phyloP scores from a whole-genome alignment of 306 rosid genomes.

The Sicyos edulis region DNA sequence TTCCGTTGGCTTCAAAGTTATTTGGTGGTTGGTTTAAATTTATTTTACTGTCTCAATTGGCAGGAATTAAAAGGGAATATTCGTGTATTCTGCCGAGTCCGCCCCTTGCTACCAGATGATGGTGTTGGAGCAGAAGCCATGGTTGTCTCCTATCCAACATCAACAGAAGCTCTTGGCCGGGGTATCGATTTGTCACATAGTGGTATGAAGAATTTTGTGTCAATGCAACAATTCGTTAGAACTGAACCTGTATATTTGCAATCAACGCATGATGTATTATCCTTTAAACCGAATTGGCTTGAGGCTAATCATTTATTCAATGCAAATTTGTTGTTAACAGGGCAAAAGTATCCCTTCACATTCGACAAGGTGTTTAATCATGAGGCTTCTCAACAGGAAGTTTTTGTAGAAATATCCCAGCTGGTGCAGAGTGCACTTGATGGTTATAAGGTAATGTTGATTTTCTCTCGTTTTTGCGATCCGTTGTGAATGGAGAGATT shows the following conservation, averaged over 20 bases:
- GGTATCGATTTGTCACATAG: constrained; percentile 74
- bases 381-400: constrained; percentile 74
- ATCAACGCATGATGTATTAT: neutral
- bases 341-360: constrained; percentile 73
- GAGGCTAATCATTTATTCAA: neutral
- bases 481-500: neutral
- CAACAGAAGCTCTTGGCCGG: constrained; percentile 74
- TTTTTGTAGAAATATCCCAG: constrained; percentile 83
- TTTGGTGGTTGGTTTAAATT: neutral
- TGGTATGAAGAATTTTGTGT: constrained; percentile 36
- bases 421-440: constrained; percentile 97
- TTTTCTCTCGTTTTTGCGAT: neutral
- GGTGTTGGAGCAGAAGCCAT: constrained; percentile 33
- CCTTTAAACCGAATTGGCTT: neutral
- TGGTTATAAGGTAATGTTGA: constrained; percentile 74
- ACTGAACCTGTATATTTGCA: neutral
- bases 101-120: constrained; percentile 85
- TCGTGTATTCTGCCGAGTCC: constrained; percentile 88
- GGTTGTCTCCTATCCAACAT: constrained; percentile 64
- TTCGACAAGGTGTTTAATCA: constrained; percentile 91
- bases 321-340: constrained; percentile 34
- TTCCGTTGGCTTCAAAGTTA: constrained; percentile 6
- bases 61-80: constrained; percentile 96
- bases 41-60: constrained; percentile 19
- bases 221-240: too few species aligned